phyloP scores from a whole-genome alignment of 2,329 filamentous ascomycete species.

The Sclerotinia borealis region DNA sequence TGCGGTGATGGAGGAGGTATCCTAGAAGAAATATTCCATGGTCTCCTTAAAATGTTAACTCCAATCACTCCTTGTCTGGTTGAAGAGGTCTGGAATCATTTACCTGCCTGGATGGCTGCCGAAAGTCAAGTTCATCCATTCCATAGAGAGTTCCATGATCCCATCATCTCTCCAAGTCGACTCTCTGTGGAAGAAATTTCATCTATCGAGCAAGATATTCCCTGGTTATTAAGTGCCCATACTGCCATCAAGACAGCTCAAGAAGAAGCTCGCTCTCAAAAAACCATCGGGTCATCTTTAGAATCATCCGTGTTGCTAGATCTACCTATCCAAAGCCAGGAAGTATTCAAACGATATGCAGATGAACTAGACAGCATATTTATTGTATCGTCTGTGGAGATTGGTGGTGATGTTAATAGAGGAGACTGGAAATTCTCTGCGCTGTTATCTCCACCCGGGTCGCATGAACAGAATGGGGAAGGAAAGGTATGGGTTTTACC shows the following conservation, averaged over 20 bases:
- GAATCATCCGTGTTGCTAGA: conserved; percentile 64
- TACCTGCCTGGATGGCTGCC: conserved; percentile 57
- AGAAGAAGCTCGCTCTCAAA: conserved; percentile 65
- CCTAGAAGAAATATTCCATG: conserved; percentile 60
- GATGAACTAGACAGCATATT: conserved; percentile 51
- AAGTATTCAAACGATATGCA: conserved; percentile 27
- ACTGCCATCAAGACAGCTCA: conserved; percentile 67
- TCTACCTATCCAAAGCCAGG: conserved; percentile 34
- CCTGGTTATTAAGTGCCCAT: conserved; percentile 36
- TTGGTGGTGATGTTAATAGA: conserved; percentile 39
- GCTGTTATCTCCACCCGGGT: conserved; percentile 22
- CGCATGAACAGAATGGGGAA: conserved; percentile 6
- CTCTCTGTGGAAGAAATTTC: not conserved
- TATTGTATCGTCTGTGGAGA: conserved; percentile 59
- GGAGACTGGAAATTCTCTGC: conserved; percentile 40
- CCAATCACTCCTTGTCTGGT: conserved; percentile 79
- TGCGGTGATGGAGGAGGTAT: conserved; percentile 65
- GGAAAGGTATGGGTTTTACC: conserved; percentile 32
- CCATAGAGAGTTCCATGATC: conserved; percentile 31
- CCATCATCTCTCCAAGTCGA: conserved; percentile 15
- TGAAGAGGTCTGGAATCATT: conserved; percentile 80
- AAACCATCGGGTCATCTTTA: conserved; percentile 72
- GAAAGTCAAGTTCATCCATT: conserved; percentile 37
- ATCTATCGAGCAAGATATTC: conserved; percentile 19
- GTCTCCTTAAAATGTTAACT: conserved; percentile 70